phyloP scores from a whole-genome alignment of 352 stramenopile genomes.

The Phytopythium delawarense region DNA sequence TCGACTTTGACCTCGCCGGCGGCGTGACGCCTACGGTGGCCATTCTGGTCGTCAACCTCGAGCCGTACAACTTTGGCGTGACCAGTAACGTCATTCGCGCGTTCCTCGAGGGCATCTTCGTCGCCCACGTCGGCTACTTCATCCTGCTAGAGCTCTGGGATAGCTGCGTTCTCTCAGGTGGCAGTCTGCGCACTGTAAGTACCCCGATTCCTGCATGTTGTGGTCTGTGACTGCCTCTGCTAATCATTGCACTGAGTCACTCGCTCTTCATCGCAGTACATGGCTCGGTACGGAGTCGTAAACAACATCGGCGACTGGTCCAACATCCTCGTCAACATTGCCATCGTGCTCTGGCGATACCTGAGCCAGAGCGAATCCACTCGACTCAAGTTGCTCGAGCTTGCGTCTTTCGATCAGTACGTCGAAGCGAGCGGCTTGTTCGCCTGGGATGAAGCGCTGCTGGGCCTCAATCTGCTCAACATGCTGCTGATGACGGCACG shows the following conservation, averaged over 20 bases:
- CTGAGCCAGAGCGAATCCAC: conserved; percentile 37
- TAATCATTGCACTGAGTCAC: neutral
- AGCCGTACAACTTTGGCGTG: conserved; percentile 60
- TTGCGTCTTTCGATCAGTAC: conserved; percentile 57
- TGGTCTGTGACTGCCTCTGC: neutral
- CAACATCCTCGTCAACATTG: conserved; percentile 53
- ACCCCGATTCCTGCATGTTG: too few relatives aligned
- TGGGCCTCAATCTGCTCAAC: conserved; percentile 66
- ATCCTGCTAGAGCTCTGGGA: conserved; percentile 60
- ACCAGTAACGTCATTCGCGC: conserved; percentile 39
- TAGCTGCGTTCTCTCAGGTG: conserved; percentile 52
- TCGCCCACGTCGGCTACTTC: conserved; percentile 56
- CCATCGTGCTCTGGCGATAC: conserved; percentile 60
- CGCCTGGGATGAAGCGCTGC: conserved; percentile 55
- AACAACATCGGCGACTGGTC: conserved; percentile 69
- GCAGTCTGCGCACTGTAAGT: conserved; percentile 40
- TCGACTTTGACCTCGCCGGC: conserved; percentile 58
- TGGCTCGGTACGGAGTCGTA: conserved; percentile 52
- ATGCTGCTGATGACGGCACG: conserved; percentile 56
- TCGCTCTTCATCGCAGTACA: conserved; percentile 25
- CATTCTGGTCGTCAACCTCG: conserved; percentile 56
- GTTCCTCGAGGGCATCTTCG: conserved; percentile 42
- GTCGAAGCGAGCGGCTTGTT: conserved; percentile 42
- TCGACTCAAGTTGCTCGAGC: conserved; percentile 31
- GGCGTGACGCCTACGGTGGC: conserved; percentile 36